Base-by-base conservation (phyloP, 2,329 filamentous ascomycete genomes). In the Aspergillus unguis region DNA sequence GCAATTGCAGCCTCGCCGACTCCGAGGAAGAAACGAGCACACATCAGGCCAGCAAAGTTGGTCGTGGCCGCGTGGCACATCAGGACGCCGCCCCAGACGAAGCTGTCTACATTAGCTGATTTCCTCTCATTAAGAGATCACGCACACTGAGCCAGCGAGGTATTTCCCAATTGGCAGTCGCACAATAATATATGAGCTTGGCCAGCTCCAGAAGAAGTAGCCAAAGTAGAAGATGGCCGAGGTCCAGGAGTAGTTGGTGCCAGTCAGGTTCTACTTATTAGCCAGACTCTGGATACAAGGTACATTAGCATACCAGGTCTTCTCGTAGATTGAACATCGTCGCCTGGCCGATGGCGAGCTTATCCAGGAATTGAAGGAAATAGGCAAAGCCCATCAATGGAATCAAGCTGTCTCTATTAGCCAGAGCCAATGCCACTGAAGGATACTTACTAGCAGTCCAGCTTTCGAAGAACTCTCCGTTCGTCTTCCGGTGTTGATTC, bases 151-250 rank as follows among this genome's bases (percentile, higher is more conserved):
- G 17, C 17, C 47, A 53, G 61, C 54, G 59, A 71, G 40, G 31
- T 62, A 63, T 37, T 71, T 55, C 50, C 63, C 54, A 59, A 67
- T 25, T 41, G 68, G 49, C 57, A 63, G 64, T 9, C 64, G 65
- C 28, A 73, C 69, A 40, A 73, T 67, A 4, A 73, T 56, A 42
- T 68, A 67, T 9, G 68, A 69, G 29, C 68, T 72, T 0, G 71
- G 71, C 60, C 71, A 74, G 44, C 72, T 71, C 57, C 73, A 71
- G 1, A 65, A 62, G 10, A 69, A 60, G 29, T 70, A 70, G 35
- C 68, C 68, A 48, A 70, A 69, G 40, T 70, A 70, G 51, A 70
- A 70, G 26, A 69, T 49, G 3, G 64, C 65, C 7, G 64, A 65
- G 3, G 61, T 50, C 68, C 67, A 70, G 6, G 63, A 61, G 35